Evolutionary conservation across 306 rosid species (phyloP), one percentile per base, ranked within the genome.

Genomic region (Vicia faba): DNA sequence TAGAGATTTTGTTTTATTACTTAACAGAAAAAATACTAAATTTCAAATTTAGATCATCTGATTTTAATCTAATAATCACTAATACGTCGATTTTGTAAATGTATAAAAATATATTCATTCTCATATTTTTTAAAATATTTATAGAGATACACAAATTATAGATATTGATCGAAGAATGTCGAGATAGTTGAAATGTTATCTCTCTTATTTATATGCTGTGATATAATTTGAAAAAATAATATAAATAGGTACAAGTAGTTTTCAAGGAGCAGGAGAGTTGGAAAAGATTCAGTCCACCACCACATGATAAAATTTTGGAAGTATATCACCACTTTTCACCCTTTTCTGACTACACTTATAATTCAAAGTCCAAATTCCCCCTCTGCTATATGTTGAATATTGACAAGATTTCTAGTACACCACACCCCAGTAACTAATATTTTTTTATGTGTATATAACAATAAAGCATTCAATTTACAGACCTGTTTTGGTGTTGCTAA

Each of bases 231-330:
- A 31, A 31, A 31, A 31, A 28, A 28, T 3, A 14, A 15, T 51
- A 13, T 79, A 55, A 80, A 84, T 79, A 81, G 78, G 78, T 75
- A 77, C 57, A 66, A 14, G 83, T 83, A 81, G 85, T 82, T 81
- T 77, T 81, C 85, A 74, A 66, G 12, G 63, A 51, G 36, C 39
- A 57, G 2, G 13, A 7, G 43, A 35, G 53, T 56, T 20, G 51
- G 2, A 72, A 76, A 77, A 35, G 68, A 57, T 64, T 68, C 41
- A 57, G 73, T 76, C 76, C 76, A 68, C 18, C 28, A 19, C 20
- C 23, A 48, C 68, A 66, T 40, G 70, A 66, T 58, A 58, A 68
- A 31, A 68, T 63, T 76, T 61, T 75, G 5, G 15, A 31, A 70
- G 71, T 64, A 53, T 59, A 51, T 65, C 65, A 65, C 77, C 16